phyloP scores from a whole-genome alignment of 2,329 filamentous ascomycete species.

The Calonectria multiphialidica region DNA sequence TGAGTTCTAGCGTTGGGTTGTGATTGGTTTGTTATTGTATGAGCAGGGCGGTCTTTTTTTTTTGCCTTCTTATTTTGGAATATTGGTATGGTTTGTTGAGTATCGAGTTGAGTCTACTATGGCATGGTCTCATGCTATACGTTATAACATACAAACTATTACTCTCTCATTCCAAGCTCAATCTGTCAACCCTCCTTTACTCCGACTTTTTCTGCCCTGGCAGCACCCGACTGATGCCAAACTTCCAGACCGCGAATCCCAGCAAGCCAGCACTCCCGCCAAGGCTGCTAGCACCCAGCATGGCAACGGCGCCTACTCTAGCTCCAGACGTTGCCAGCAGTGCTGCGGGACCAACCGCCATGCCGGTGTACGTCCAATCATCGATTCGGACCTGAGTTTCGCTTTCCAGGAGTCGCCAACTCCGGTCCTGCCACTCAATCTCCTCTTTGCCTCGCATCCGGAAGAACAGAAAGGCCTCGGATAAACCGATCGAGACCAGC shows the following conservation, averaged over 20 bases:
- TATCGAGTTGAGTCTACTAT: background rate
- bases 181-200: background rate
- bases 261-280: background rate
- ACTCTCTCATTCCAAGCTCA: too few species aligned
- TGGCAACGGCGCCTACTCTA: background rate
- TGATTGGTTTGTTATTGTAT: background rate
- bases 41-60: too few species aligned
- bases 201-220: background rate
- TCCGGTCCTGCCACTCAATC: slow-evolving; percentile 10
- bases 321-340: background rate
- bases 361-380: slow-evolving; percentile 8
- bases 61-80: too few species aligned
- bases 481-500: background rate
- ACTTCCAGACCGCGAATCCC: slow-evolving; percentile 3
- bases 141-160: background rate
- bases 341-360: background rate
- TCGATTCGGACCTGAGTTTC: background rate
- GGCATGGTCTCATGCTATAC: background rate
- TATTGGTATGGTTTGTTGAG: too few species aligned
- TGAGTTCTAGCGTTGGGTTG: background rate
- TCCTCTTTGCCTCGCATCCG: slow-evolving; percentile 3
- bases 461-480: background rate
- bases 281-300: background rate
- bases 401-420: slow-evolving; percentile 4
- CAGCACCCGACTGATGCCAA: background rate